Base-by-base conservation (phyloP, 2,329 filamentous ascomycete species). In the Colletotrichum sp. region DNA sequence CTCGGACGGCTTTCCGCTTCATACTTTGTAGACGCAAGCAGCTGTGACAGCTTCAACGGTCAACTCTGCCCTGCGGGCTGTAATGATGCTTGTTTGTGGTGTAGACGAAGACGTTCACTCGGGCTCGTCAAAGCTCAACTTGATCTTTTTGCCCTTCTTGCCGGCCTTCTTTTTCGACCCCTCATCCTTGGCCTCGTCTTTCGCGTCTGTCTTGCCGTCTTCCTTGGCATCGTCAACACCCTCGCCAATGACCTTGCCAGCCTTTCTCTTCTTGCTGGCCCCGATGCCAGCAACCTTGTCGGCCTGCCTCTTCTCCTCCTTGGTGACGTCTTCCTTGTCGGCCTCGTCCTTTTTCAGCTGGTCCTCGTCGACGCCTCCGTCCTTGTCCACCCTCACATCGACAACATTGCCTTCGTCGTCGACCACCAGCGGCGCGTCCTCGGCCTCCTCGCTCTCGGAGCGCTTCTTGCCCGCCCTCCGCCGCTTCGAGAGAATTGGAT, bases 381-480 rank as follows among this genome's bases (percentile, higher is more conserved):
- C 87, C 60, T 82, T 82, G 68, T 84, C 85, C 6, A 90, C 82
- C 21, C 89, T 77, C 79, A 91, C 79, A 85, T 83, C 63, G 34
- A 93, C 89, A 34, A 93, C 89, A 71, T 95, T 93, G 66, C 92
- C 94, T 6, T 90, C 88, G 81, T 95, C 94, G 78, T 96, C 91
- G 6, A 97, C 91, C 67, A 95, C 92, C 0, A 95, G 88, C 0
- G 95, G 95, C 66, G 89, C 93, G 82, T 96, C 94, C 79, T 96
- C 94, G 15, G 93, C 94, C 76, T 95, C 92, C 55, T 93, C 93
- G 79, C 93, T 92, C 75, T 87, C 91, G 18, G 90, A 91, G 43
- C 88, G 89, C 84, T 87, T 90, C 85, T 87, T 90, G 74, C 80
- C 84, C 65, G 88, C 85, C n/a, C 90, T 85, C 3, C 89, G 85